A percentile compares a stretch with the other conserved stretches of the same genome.
Evolutionary conservation across 2,329 filamentous ascomycete species (phyloP).

Genomic region (Trichoderma koningii): DNA sequence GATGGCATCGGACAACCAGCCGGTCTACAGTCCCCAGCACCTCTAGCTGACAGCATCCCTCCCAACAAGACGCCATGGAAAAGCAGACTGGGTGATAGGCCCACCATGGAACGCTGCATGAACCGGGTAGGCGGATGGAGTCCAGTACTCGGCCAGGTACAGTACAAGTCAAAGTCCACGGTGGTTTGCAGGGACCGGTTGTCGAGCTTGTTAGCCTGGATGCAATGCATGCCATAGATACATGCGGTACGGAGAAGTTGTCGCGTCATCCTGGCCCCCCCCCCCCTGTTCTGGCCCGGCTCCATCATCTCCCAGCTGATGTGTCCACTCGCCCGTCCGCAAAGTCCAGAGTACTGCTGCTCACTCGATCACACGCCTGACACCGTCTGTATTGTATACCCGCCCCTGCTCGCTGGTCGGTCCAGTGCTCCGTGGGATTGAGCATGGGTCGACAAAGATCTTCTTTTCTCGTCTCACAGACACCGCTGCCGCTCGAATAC

Average conservation of each 20-base stretch:
- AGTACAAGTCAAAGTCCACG: not conserved
- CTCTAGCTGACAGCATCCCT: not conserved
- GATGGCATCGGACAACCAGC: constrained; percentile 12
- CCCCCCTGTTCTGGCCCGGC: constrained; percentile 8
- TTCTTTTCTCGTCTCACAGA: constrained; percentile 5
- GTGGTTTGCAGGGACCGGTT: constrained; percentile 28
- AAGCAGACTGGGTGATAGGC: not conserved
- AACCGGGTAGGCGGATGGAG: constrained; percentile 27
- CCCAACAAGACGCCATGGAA: not conserved
- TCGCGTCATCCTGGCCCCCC: constrained; percentile 23
- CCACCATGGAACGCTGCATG: constrained; percentile 27
- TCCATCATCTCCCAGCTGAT: constrained; percentile 17
- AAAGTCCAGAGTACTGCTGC: constrained; percentile 7
- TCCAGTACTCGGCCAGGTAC: not conserved
- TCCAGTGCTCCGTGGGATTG: not conserved
- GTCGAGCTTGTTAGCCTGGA: constrained; percentile 28
- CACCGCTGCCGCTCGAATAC: constrained; percentile 6
- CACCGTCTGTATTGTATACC: not conserved
- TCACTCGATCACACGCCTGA: not conserved
- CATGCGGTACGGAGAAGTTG: constrained; percentile 24
- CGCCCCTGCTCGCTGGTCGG: not conserved
- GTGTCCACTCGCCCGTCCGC: constrained; percentile 9
- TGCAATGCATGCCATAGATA: constrained; percentile 34
- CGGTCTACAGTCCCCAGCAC: not conserved
- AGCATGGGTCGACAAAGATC: constrained; percentile 18